Evolutionary conservation across 2,329 filamentous ascomycete species (phyloP).

Genomic region (Colletotrichum noveboracense): DNA sequence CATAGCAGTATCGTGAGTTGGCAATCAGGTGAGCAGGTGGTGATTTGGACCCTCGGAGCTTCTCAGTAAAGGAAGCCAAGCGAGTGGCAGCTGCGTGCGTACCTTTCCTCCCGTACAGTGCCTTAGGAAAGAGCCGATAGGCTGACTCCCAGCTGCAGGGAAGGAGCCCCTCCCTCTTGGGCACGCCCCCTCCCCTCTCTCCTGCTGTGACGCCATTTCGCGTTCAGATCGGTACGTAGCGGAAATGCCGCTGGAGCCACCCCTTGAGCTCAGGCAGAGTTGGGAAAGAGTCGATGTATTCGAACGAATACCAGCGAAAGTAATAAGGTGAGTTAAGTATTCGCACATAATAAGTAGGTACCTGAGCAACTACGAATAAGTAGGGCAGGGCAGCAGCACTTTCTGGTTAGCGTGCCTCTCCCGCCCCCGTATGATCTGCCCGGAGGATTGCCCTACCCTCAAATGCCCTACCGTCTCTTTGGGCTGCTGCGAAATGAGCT

Average conservation of each 20-base stretch:
- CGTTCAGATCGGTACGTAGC: constrained; percentile 11
- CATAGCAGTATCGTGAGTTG: not conserved
- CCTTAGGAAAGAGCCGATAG: not conserved
- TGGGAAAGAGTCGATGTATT: not conserved
- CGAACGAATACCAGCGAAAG: not conserved
- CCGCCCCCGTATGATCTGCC: constrained; percentile 19
- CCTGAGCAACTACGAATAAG: not conserved
- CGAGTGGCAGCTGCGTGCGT: not conserved
- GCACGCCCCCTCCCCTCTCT: not conserved
- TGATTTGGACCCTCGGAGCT: not conserved
- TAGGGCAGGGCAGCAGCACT: not conserved
- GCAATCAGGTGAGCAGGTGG: not conserved
- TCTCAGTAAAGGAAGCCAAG: not conserved
- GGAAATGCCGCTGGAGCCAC: not conserved
- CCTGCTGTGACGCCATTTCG: constrained; percentile 13
- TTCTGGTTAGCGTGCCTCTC: constrained; percentile 7
- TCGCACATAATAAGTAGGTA: not conserved
- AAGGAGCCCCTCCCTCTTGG: not conserved
- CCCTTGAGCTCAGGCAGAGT: not conserved
- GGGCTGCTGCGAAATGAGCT: not conserved
- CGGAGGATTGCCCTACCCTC: constrained; percentile 3
- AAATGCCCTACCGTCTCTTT: not conserved
- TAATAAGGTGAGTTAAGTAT: not conserved
- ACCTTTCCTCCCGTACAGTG: not conserved
- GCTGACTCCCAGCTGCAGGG: not conserved